Evolutionary conservation across 768 basidiomycete genomes (phyloP), one percentile per base, ranked within the genome.

Genomic region (Trametes meyenii): DNA sequence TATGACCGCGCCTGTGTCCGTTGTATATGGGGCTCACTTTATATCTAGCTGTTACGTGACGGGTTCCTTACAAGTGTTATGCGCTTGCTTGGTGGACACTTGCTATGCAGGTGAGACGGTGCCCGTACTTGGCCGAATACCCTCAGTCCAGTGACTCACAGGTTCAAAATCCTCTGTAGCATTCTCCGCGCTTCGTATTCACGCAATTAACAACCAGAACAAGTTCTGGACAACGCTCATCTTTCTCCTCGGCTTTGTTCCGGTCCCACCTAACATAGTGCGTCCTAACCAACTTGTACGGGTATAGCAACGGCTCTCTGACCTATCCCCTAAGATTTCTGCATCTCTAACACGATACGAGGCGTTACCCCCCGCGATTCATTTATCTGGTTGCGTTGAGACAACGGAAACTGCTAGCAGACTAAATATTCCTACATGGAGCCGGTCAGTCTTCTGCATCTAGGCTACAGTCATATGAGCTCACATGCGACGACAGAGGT

Each of bases 171-270:
- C 23, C 12, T 13, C 8, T 2, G 1, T 43, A 62, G 61, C 44
- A 7, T 62, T 62, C 44, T 52, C 50, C n/a, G 61, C 55, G 5
- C 49, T 62, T 1, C 55, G 61, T n/a, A 35, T 57, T 14, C 61
- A 62, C 21, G 44, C 36, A 10, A 62, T 62, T 23, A 62, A 62
- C 17, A 29, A 52, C 19, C 24, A 53, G n/a, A 56, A 39, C 16
- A 52, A 55, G 61, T 40, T 39, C 17, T 57, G 55, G 50, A 62
- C 61, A 10, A 45, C 50, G 2, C 17, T 62, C 7, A 44, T 62
- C 5, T 13, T 53, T 3, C 12, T 56, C 5, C 24, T 52, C 6
- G 55, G 61, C 17, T 14, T 19, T 21, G 23, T 52, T 0, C 13
- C 33, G 1, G 23, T 62, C 12, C 61, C 61, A 14, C 23, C 38